These are phyloP conservation scores for Sophora flavescens DNA, from an alignment of 306 rosid genomes.

Conservation along the genomic window DNA sequence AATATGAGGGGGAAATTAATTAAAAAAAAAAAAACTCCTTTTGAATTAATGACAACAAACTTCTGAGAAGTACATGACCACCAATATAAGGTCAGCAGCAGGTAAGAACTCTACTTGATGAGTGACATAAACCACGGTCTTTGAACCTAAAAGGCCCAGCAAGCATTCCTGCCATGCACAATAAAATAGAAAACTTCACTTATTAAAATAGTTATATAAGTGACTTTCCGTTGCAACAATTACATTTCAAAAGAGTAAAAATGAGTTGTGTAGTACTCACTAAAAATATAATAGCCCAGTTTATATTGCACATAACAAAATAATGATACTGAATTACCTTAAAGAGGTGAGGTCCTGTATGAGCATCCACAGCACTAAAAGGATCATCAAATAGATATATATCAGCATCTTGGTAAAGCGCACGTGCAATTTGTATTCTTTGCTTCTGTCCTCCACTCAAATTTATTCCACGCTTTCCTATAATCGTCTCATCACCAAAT, in stretches of 20 bases:
- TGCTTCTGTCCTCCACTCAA: constrained; percentile 96
- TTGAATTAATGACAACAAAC: neutral
- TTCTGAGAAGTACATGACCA: constrained; percentile 41
- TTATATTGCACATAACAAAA: constrained; percentile 21
- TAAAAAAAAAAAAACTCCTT: neutral
- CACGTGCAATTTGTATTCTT: constrained; percentile 90
- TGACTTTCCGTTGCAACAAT: neutral
- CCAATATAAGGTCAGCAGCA: constrained; percentile 73
- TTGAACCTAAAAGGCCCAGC: constrained; percentile 63
- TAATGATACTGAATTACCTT: constrained; percentile 55
- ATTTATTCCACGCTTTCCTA: constrained; percentile 95
- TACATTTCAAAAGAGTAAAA: neutral
- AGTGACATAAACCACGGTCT: constrained; percentile 76
- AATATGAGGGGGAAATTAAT: neutral
- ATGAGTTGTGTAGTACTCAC: neutral
- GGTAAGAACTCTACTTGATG: constrained; percentile 90
- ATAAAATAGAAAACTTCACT: constrained; percentile 4
- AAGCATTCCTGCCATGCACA: constrained; percentile 65
- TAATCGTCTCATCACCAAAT: constrained; percentile 86
- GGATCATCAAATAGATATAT: constrained; percentile 95
- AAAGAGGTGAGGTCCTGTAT: constrained; percentile 92
- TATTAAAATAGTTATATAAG: constrained; percentile 1
- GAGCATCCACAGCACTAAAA: constrained; percentile 93
- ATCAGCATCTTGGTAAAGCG: constrained; percentile 87
- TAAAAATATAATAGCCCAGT: neutral